phyloP scores from a whole-genome alignment of 2,329 filamentous ascomycete genomes.

The Ampelomyces quisqualis region DNA sequence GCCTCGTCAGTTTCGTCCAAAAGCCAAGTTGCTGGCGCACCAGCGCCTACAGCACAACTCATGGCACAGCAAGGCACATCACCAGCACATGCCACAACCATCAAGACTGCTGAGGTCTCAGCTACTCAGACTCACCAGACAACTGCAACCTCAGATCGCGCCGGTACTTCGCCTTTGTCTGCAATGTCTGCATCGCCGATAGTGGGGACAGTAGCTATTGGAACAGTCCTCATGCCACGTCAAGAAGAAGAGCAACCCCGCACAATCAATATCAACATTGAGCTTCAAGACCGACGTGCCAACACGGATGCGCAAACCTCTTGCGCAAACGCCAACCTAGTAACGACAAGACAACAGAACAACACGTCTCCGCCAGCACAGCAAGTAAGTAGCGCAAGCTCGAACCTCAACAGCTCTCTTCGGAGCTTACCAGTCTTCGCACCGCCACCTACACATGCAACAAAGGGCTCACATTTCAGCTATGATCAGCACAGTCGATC shows the following conservation, averaged over 20 bases:
- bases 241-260: constrained; percentile 27
- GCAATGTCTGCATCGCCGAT: constrained; percentile 37
- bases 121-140: too few species aligned
- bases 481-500: constrained; percentile 29
- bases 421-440: constrained; percentile 31
- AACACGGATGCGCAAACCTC: constrained; percentile 13
- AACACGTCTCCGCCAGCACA: constrained; percentile 22
- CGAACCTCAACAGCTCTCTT: constrained; percentile 17
- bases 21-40: too few species aligned
- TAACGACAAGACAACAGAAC: constrained; percentile 15
- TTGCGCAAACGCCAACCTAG: constrained; percentile 17
- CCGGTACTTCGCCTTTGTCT: constrained; percentile 29
- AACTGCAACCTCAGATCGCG: constrained; percentile 13
- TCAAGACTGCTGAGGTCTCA: too few species aligned
- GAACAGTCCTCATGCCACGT: constrained; percentile 37
- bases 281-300: constrained; percentile 31
- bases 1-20: not conserved
- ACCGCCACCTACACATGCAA: constrained; percentile 32
- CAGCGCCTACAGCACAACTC: too few species aligned
- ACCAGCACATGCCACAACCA: not conserved
- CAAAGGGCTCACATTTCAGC: constrained; percentile 29
- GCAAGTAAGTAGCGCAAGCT: constrained; percentile 10
- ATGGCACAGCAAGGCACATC: too few species aligned
- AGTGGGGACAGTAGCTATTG: constrained; percentile 35
- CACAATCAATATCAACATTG: constrained; percentile 37